Evolutionary conservation across 257 asterid species (phyloP), one percentile per base, ranked within the genome.

Genomic region (Henckelia pumila): DNA sequence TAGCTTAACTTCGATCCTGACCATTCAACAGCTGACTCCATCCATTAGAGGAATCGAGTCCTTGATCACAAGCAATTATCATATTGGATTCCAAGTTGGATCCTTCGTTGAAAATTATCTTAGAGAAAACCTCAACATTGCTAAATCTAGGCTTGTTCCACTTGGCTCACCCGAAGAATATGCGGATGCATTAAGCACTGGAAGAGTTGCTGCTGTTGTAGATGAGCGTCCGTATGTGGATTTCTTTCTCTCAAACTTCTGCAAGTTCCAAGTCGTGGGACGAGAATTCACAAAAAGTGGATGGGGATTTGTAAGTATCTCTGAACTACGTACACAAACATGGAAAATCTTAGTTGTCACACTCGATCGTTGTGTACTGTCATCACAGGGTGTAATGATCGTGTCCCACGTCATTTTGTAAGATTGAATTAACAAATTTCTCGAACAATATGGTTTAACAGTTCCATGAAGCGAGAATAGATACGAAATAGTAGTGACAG

Each of bases 141-240:
- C 87, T 23, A 82, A 71, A 81, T 83, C 95, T 30, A 84, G 97
- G 79, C 89, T 88, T 9, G 82, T 84, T 47, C 65, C 90, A 56
- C 95, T 90, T 7, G 86, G 85, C 63, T 84, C 95, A 1, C 95
- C 95, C 10, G 86, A 86, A 75, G 96, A 69, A 53, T 90, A 84
- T 53, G 96, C 85, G 1, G 84, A 79, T 29, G 96, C 96, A 20
- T 85, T 88, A 23, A 59, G 56, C 67, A 73, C 49, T 1, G 82
- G 89, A 59, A 73, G 76, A 65, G 88, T 88, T 61, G 75, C 86
- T 47, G 96, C 95, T 5, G 74, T 90, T 10, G 96, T 90, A 29
- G 95, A 91, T 65, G 96, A 88, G 64, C 86, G 82, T 25, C 95
- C 96, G 0, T 91, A 91, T 1, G 71, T 88, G 22, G 95, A 88